Conservation (phyloP, 2,329 filamentous ascomycete genomes). For the Fusarium buharicum region DNA sequence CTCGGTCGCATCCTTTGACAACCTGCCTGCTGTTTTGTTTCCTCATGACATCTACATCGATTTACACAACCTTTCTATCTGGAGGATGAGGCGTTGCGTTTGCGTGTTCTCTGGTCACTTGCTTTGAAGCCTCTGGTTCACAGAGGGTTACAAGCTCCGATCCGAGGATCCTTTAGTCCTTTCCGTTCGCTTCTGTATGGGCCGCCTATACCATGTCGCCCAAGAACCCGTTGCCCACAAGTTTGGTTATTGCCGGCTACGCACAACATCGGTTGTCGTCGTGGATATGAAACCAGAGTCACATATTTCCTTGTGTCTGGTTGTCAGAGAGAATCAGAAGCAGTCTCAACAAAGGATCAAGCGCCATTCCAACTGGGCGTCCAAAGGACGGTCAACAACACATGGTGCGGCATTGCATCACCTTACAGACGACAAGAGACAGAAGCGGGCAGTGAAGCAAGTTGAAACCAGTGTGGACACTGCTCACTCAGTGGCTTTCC, state of each 20-base stretch:
- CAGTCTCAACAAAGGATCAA: slow-evolving; percentile 23
- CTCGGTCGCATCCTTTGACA: neutral
- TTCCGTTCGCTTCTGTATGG: slow-evolving; percentile 8
- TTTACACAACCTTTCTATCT: slow-evolving; percentile 2
- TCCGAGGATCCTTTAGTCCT: neutral
- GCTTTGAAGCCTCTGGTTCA: neutral
- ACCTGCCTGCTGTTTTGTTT: neutral
- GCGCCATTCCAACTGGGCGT: slow-evolving; percentile 16
- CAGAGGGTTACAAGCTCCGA: slow-evolving; percentile 5
- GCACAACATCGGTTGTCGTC: slow-evolving; percentile 1
- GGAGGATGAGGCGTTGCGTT: neutral
- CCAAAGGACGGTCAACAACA: slow-evolving; percentile 19
- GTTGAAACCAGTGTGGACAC: slow-evolving; percentile 44
- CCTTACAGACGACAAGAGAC: slow-evolving; percentile 21
- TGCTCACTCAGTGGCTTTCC: slow-evolving; percentile 27
- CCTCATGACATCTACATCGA: neutral
- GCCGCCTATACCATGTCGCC: slow-evolving; percentile 3
- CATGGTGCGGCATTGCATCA: slow-evolving; percentile 36
- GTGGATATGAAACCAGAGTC: slow-evolving; percentile 1
- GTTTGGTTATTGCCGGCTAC: slow-evolving; percentile 5
- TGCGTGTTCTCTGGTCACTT: neutral
- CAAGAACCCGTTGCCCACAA: slow-evolving; percentile 10
- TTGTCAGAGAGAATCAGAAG: slow-evolving; percentile 1
- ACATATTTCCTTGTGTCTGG: slow-evolving; percentile 7
- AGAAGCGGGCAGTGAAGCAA: slow-evolving; percentile 27